Evolutionary conservation across 768 basidiomycete genomes (phyloP).

Genomic region (Cystobasidium tubakii): DNA sequence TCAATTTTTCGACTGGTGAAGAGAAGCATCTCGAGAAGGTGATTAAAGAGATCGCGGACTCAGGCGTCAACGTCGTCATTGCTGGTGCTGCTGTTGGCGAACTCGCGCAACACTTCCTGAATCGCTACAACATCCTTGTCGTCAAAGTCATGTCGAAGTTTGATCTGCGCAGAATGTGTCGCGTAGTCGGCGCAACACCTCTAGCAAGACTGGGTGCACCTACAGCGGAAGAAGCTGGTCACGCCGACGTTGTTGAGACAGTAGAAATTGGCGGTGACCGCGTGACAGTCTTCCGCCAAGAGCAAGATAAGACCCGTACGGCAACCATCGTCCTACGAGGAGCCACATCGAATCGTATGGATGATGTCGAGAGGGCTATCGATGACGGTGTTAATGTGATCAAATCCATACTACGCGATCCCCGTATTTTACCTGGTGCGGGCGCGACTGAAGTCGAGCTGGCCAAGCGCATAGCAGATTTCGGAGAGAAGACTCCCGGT

Average conservation of each 20-base stretch:
- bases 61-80: conserved; percentile 87
- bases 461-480: conserved; percentile 72
- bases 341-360: conserved; percentile 85
- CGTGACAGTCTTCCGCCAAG: conserved; percentile 91
- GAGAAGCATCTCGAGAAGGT: conserved; percentile 91
- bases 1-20: conserved; percentile 92
- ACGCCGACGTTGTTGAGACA: conserved; percentile 87
- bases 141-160: conserved; percentile 97
- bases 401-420: conserved; percentile 83
- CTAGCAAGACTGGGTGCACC: conserved; percentile 93
- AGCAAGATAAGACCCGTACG: conserved; percentile 73
- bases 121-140: conserved; percentile 85
- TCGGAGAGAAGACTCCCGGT: conserved; percentile 81
- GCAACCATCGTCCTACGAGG: conserved; percentile 93
- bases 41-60: conserved; percentile 92
- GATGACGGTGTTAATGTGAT: conserved; percentile 97
- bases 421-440: conserved; percentile 83
- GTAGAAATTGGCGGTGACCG: conserved; percentile 95
- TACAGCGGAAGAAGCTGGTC: conserved; percentile 90
- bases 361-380: conserved; percentile 91
- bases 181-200: conserved; percentile 92
- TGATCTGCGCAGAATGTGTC: conserved; percentile 85
- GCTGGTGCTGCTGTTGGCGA: conserved; percentile 90
- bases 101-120: conserved; percentile 92
- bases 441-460: conserved; percentile 92